phyloP scores from a whole-genome alignment of 805 yeast genomes.

The Kregervanrija fluxuum region DNA sequence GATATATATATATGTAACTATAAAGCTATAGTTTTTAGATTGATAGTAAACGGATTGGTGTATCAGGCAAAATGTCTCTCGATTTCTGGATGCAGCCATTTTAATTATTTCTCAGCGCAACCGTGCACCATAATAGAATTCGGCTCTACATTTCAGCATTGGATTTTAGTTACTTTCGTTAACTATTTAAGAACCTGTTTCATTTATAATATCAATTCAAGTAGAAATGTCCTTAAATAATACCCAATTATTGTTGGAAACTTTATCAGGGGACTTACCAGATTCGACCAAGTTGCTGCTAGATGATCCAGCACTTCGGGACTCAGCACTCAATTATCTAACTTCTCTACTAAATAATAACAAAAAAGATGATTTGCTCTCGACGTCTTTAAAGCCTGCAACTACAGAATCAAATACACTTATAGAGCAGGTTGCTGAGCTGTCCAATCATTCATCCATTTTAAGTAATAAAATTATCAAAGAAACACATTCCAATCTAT shows the following conservation, averaged over 20 bases:
- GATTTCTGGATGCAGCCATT: too few relatives aligned
- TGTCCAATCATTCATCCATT: constrained; percentile 26
- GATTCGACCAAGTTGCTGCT: constrained; percentile 19
- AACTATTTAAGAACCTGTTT: too few relatives aligned
- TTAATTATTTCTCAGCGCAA: too few relatives aligned
- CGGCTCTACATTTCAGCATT: too few relatives aligned
- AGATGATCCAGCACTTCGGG: constrained; percentile 28
- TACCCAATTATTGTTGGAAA: constrained; percentile 29
- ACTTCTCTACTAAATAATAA: constrained; percentile 36
- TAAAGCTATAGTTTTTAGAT: too few relatives aligned
- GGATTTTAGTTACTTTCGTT: too few relatives aligned
- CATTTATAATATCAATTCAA: background rate
- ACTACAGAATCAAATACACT: constrained; percentile 27
- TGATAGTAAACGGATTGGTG: too few relatives aligned
- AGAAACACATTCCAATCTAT: constrained; percentile 24
- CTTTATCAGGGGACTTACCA: constrained; percentile 25
- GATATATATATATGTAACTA: too few relatives aligned
- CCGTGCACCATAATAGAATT: too few relatives aligned
- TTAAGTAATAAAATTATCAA: constrained; percentile 3
- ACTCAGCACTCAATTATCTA: constrained; percentile 28
- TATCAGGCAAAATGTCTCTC: too few relatives aligned
- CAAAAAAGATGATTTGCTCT: background rate
- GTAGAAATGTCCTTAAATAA: constrained; percentile 3
- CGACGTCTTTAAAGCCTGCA: background rate
- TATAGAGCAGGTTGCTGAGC: constrained; percentile 68